phyloP scores from a whole-genome alignment of 768 basidiomycete species.

The Phanerochaete sordida region DNA sequence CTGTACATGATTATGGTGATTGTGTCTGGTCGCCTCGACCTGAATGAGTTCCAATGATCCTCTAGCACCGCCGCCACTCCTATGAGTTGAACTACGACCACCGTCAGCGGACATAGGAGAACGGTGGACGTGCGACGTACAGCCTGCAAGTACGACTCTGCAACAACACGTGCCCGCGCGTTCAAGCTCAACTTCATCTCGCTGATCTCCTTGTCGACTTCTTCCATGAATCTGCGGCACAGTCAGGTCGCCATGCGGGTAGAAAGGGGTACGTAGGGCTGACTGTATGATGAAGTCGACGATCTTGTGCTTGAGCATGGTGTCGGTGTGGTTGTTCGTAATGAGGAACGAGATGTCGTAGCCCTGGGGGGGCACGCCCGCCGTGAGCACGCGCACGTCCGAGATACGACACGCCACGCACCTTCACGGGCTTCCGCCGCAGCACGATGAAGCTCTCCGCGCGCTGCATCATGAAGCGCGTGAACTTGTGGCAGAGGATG shows the following conservation, averaged over 20 bases:
- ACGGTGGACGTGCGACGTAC: conserved; percentile 43
- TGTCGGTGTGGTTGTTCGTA: conserved; percentile 94
- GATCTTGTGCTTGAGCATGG: conserved; percentile 99
- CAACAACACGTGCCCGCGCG: conserved; percentile 93
- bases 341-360: conserved; percentile 99
- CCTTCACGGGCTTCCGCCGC: conserved; percentile 88
- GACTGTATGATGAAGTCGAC: conserved; percentile 99
- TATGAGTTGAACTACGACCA: conserved; percentile 22
- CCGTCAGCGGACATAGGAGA: not conserved
- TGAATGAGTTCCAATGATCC: not conserved
- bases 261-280: not conserved
- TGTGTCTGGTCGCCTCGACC: not conserved
- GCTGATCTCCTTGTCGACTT: conserved; percentile 98
- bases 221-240: conserved; percentile 90
- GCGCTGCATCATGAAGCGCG: conserved; percentile 97
- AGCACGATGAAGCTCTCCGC: conserved; percentile 97
- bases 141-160: conserved; percentile 92
- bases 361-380: conserved; percentile 50
- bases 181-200: conserved; percentile 99
- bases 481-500: conserved; percentile 97
- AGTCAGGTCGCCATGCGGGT: no score
- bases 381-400: not conserved
- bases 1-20: not conserved
- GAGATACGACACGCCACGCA: conserved; percentile 32
- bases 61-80: not conserved